Evolutionary conservation across 2,329 filamentous ascomycete genomes (phyloP).

Genomic region (Dothideomycetes sp.): DNA sequence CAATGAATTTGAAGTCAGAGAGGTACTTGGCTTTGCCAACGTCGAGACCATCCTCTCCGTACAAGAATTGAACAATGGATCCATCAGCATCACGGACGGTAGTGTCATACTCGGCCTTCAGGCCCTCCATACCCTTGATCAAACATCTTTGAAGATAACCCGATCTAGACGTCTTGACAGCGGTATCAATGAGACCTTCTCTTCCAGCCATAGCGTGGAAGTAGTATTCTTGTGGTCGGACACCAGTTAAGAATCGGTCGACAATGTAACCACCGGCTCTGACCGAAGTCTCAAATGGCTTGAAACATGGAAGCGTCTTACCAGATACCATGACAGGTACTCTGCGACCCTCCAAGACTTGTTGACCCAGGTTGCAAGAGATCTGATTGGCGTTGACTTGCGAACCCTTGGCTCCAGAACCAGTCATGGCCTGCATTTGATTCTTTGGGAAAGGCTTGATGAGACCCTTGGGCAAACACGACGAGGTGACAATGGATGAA

Average conservation of each 20-base stretch:
- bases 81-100: constrained; percentile 92
- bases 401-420: constrained; percentile 87
- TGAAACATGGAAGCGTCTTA: constrained; percentile 90
- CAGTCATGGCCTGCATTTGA: constrained; percentile 98
- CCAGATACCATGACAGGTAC: constrained; percentile 97
- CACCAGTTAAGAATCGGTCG: constrained; percentile 94
- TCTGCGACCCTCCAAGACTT: constrained; percentile 86
- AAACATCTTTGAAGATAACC: constrained; percentile 94
- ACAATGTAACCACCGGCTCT: constrained; percentile 88
- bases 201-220: constrained; percentile 99
- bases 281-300: constrained; percentile 78
- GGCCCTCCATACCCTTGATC: constrained; percentile 96
- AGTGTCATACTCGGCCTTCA: constrained; percentile 84
- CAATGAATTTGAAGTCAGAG: constrained; percentile 78
- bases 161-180: constrained; percentile 94
- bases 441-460: constrained; percentile 91
- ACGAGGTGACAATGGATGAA: constrained; percentile 65
- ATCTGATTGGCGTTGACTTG: constrained; percentile 94
- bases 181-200: constrained; percentile 97
- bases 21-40: constrained; percentile 90
- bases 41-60: constrained; percentile 92
- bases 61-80: constrained; percentile 85
- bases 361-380: constrained; percentile 93
- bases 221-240: constrained; percentile 94
- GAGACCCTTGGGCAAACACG: constrained; percentile 70